Conservation (phyloP, 805 yeast genomes). For the Priceomyces carsonii region DNA sequence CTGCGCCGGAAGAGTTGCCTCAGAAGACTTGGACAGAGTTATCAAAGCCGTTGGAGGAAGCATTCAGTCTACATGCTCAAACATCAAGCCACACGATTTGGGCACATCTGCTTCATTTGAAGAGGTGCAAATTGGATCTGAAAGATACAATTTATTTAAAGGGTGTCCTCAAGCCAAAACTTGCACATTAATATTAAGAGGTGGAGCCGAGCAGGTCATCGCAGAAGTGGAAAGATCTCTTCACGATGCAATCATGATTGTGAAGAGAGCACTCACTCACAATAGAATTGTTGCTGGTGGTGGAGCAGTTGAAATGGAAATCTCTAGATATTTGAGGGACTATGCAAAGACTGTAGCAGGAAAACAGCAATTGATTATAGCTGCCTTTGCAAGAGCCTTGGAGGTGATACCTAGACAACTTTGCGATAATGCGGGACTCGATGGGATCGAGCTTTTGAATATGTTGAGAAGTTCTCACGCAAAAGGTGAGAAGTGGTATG, state of each 20-base stretch:
- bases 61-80: constrained; percentile 73
- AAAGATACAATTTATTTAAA: constrained; percentile 87
- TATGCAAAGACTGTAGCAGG: constrained; percentile 88
- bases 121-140: constrained; percentile 95
- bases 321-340: constrained; percentile 85
- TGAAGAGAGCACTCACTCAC: constrained; percentile 88
- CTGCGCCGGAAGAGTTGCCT: constrained; percentile 93
- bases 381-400: constrained; percentile 90
- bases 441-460: constrained; percentile 92
- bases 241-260: constrained; percentile 98
- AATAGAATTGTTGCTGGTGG: constrained; percentile 95
- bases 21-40: constrained; percentile 90
- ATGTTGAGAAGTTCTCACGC: constrained; percentile 91
- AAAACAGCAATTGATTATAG: constrained; percentile 89
- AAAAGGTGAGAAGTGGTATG: constrained; percentile 88
- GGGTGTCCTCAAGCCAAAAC: constrained; percentile 94
- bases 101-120: constrained; percentile 87
- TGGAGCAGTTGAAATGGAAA: constrained; percentile 98
- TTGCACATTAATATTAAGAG: constrained; percentile 89
- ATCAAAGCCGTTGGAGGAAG: constrained; percentile 93
- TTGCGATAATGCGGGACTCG: constrained; percentile 99
- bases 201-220: constrained; percentile 97
- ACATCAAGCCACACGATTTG: constrained; percentile 66
- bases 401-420: constrained; percentile 96
- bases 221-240: constrained; percentile 97